Conservation (phyloP, 1,284 basidiomycete species). For the Ceratobasidium sp. region DNA sequence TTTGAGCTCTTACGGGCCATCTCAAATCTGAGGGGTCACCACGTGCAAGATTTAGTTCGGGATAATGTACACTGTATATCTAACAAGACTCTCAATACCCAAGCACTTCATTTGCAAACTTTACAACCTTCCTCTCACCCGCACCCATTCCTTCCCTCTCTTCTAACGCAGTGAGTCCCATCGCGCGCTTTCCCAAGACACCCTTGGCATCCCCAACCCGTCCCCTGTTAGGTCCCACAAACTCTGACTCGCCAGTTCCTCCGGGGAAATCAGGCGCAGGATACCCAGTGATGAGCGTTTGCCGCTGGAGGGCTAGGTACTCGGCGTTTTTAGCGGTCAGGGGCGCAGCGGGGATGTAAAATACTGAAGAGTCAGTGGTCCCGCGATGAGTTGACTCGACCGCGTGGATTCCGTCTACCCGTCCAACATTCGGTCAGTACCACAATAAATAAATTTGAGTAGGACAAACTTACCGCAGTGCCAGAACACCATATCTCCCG, state of each 20-base stretch:
- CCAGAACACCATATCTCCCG: slow-evolving; percentile 80
- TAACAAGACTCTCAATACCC: no score
- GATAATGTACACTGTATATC: not conserved
- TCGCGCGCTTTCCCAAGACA: slow-evolving; percentile 6
- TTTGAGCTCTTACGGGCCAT: no score
- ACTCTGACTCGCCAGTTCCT: slow-evolving; percentile 70
- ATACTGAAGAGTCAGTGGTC: slow-evolving; percentile 67
- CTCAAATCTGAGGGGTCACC: no score
- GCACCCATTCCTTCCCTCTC: slow-evolving; percentile 24
- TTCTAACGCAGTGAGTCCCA: slow-evolving; percentile 29
- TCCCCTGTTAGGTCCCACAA: slow-evolving; percentile 55
- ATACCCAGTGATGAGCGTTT: slow-evolving; percentile 59
- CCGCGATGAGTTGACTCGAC: slow-evolving; percentile 72
- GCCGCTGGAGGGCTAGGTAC: slow-evolving; percentile 68
- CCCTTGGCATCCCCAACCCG: slow-evolving; percentile 53
- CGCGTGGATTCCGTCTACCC: slow-evolving; percentile 69
- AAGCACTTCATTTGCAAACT: slow-evolving; percentile 31
- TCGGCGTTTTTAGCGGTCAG: slow-evolving; percentile 58
- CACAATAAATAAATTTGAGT: not conserved
- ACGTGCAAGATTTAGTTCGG: no score
- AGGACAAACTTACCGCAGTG: slow-evolving; percentile 51
- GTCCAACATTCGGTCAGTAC: no score
- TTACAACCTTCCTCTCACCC: slow-evolving; percentile 21
- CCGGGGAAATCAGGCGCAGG: slow-evolving; percentile 80
- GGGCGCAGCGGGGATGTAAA: slow-evolving; percentile 82